Evolutionary conservation across 2,329 filamentous ascomycete species (phyloP), one percentile per base, ranked within the genome.

Genomic region (Neonectria punicea): DNA sequence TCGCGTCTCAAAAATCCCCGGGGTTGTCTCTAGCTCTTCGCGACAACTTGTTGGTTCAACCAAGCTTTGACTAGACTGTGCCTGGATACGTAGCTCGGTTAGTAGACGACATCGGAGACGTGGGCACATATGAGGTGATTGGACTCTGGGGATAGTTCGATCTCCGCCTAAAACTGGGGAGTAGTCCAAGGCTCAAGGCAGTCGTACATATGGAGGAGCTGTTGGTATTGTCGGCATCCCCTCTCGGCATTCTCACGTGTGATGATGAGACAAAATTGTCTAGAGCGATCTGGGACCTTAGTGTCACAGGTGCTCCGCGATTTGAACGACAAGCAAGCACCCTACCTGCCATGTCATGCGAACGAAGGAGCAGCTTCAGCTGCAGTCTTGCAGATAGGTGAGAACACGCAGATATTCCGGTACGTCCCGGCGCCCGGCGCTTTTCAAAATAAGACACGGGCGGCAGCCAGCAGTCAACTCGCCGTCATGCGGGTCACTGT

Each of bases 401-500:
- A 39, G 53, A 5, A 16, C n/a, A 18, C 3, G 14, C 18, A 46
- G 28, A 34, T 36, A 39, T 22, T 65, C 49, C 46, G 44, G 34
- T 22, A 16, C 44, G 47, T 56, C 50, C 61, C 36, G 34, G 34
- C 36, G 25, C 28, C 46, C 18, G 25, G 39, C 22, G 13, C 32
- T 34, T 18, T 61, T 34, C 39, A 25, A 32, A 32, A 25, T 44
- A 57, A 54, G 54, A 61, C 44, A 53, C 63, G 41, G 43, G 61
- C 63, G 63, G 67, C 61, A 67, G 18, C 28, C 62, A 70, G 65
- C 57, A 54, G 53, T 53, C 64, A 63, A 69, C 41, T 66, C 63
- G 60, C 59, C 64, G 68, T 49, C 56, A 70, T 74, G 72, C 72
- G 71, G 65, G 69, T 68, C 67, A 70, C 61, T 53, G 58, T 66